Evolutionary conservation across 2,329 filamentous ascomycete species (phyloP), one percentile per base, ranked within the genome.

Genomic region (Calonectria multiphialidica): DNA sequence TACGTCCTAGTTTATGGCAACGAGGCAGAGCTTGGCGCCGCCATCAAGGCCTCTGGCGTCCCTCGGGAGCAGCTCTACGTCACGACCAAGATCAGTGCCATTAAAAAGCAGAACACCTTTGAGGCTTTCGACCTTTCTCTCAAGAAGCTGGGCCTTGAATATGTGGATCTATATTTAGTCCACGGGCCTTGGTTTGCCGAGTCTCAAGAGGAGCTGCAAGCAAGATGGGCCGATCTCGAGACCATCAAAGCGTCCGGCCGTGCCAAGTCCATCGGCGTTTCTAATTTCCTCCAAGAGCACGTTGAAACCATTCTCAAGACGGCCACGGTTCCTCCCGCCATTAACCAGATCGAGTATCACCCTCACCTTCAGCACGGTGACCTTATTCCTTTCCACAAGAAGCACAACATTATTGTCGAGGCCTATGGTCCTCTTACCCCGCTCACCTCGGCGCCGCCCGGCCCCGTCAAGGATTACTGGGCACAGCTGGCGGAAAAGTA

Each of bases 301-400:
- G 82, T 93, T 23, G 88, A 92, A 80, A 79, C 84, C 3, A 80
- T 92, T 49, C 84, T 93, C 2, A 81, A 88, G 80, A 90, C 91
- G 6, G 91, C 92, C 63, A 89, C 88, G 76, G 81, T 93, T 72
- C 81, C 86, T 3, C 94, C 94, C 0, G 91, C 90, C 8, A 89
- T 94, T 73, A 96, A 96, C 85, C 94, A 97, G 87, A 93, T 96
- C 80, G 94, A 96, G 85, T 92, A 90, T 79, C 93, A 97, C 83
- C 93, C 94, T 0, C 94, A 95, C 81, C 86, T 94, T 64, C 92
- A 93, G 83, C 92, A 93, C 80, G 87, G 86, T 7, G 85, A 87
- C 70, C 85, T 94, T 15, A 67, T 93, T 37, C 82, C 85, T 18
- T 94, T 89, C 83, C 89, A 88, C 81, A 87, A 86, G 76, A 82